Base-by-base conservation (phyloP, 352 stramenopile genomes). In the Phytophthora cajani region DNA sequence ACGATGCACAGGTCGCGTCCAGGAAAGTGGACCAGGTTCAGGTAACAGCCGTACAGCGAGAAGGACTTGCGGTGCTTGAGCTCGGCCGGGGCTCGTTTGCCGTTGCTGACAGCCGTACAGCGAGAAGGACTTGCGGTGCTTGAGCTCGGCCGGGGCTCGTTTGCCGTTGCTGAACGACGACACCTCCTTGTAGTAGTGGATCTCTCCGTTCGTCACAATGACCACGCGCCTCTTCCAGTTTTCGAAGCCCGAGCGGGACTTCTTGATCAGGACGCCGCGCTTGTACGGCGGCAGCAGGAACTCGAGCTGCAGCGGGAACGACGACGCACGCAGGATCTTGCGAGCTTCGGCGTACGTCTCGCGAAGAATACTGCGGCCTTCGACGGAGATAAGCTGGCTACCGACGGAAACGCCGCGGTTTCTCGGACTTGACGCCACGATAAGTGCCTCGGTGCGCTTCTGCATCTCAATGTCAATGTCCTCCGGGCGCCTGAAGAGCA, bases 21-120 rank as follows among this genome's bases (percentile, higher is more conserved):
- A 0, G 89, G 79, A 38, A 94, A 75, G n/a, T 94, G 79, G 14
- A 91, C 78, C 50, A 96, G 58, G 58, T 95, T 95, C 46, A 96
- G 58, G 44, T 95, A 95, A 77, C 89, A 96, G 2, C 89, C 89
- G 55, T 87, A 87, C 0, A 96, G 64, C 62, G 84, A 90, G 59
- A 96, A 96, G 12, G 85, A 92, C 69, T 93, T 94, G 77, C 85
- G 87, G 52, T 93, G 82, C 73, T 93, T 94, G 52, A 95, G 86
- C 51, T 75, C 77, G 2, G 72, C 51, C 23, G 71, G 57, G 14
- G 46, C 69, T 64, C 75, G 81, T 52, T 72, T 80, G 56, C 65
- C 58, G 32, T 71, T 79, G 50, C 10, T 70, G 49, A 68, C 89
- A 96, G 2, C 89, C 89, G 55, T 87, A 87, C 0, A 96, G 64